Evolutionary conservation across 495 filamentous ascomycete genomes (phyloP).

Genomic region (Aspergillus egyptiacus): DNA sequence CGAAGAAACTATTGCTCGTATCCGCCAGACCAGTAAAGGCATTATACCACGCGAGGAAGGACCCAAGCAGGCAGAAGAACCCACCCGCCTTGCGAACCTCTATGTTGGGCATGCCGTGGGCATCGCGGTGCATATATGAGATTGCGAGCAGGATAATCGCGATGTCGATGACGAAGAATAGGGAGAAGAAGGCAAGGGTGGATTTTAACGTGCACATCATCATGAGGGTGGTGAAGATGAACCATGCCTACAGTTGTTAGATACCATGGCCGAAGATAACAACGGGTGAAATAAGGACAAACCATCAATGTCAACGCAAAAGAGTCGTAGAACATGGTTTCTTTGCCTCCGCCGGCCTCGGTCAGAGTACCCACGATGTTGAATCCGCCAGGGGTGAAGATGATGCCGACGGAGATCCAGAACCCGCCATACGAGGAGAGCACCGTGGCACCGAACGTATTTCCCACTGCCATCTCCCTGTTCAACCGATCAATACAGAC

Average conservation of each 20-base stretch:
- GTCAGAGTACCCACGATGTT: slow-evolving; percentile 42
- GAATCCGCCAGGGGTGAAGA: slow-evolving; percentile 70
- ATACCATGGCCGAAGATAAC: neutral
- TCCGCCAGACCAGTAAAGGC: slow-evolving; percentile 86
- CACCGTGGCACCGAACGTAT: slow-evolving; percentile 93
- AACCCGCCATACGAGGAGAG: slow-evolving; percentile 92
- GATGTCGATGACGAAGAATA: slow-evolving; percentile 83
- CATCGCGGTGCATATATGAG: slow-evolving; percentile 50
- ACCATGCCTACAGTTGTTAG: slow-evolving; percentile 60
- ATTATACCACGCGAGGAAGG: slow-evolving; percentile 88
- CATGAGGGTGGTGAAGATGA: slow-evolving; percentile 80
- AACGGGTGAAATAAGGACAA: slow-evolving; percentile 26
- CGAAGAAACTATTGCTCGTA: slow-evolving; percentile 73
- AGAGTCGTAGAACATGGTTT: slow-evolving; percentile 52
- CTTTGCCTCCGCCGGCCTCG: slow-evolving; percentile 37
- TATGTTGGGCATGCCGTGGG: slow-evolving; percentile 34
- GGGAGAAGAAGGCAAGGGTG: slow-evolving; percentile 82
- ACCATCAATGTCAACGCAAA: slow-evolving; percentile 75
- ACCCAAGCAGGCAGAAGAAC: slow-evolving; percentile 70
- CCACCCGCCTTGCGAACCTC: slow-evolving; percentile 66
- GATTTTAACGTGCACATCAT: slow-evolving; percentile 80
- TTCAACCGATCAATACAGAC: neutral
- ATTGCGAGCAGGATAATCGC: slow-evolving; percentile 74
- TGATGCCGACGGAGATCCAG: slow-evolving; percentile 82
- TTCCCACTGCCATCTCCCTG: slow-evolving; percentile 93